Conservation (phyloP, 306 rosid genomes). For the Canavalia ensiformis region DNA sequence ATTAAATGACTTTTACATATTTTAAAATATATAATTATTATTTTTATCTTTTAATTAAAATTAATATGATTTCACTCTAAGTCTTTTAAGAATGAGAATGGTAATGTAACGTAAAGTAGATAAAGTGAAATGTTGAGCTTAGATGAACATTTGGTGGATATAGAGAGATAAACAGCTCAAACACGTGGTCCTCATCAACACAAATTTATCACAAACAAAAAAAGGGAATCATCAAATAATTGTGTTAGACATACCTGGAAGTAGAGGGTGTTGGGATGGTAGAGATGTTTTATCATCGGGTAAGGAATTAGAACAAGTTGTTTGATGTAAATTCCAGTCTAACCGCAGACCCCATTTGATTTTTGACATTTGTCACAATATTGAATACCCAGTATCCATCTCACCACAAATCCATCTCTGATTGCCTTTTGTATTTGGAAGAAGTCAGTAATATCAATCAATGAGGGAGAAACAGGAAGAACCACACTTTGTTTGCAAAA, state of each 20-base stretch:
- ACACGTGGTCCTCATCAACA: not conserved
- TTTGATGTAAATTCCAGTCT: slow-evolving; percentile 7
- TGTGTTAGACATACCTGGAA: slow-evolving; percentile 36
- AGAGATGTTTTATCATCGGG: not conserved
- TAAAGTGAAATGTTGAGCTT: not conserved
- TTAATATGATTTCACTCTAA: too few relatives aligned
- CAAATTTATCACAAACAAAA: not conserved
- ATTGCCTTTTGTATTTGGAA: slow-evolving; percentile 15
- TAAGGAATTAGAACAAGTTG: not conserved
- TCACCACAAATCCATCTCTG: slow-evolving; percentile 45
- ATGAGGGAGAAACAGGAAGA: slow-evolving; percentile 13
- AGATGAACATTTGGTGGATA: not conserved
- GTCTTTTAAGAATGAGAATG: too few relatives aligned
- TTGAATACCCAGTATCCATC: slow-evolving; percentile 45
- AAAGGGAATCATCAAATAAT: not conserved
- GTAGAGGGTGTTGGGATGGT: not conserved
- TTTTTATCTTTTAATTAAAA: too few relatives aligned
- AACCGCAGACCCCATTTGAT: slow-evolving; percentile 53
- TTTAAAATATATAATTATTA: too few relatives aligned
- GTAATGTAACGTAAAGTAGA: not conserved
- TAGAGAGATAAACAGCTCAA: not conserved
- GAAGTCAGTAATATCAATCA: rapidly evolving
- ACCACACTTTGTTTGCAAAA: slow-evolving; percentile 42
- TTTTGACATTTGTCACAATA: slow-evolving; percentile 51
- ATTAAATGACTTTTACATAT: too few relatives aligned